Base-by-base conservation (phyloP, 495 filamentous ascomycete species). In the Penicillium robsamsonii region DNA sequence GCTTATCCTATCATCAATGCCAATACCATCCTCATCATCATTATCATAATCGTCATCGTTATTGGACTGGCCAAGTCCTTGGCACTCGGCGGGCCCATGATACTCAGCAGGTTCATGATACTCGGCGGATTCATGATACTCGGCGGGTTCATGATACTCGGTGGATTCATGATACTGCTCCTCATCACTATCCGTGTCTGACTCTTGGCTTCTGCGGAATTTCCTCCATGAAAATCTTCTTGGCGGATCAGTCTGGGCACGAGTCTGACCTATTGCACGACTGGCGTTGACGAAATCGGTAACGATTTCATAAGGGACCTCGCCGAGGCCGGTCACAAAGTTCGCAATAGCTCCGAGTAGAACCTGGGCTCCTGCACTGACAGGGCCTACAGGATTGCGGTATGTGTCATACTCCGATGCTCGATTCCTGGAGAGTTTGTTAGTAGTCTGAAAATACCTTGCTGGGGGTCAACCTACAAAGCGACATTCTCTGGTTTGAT, bases 281-380 rank as follows among this genome's bases (percentile, higher is more conserved):
- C 64, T 17, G 71, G 73, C 68, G 78, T 89, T 58, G 79, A 76
- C 60, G 84, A 66, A 71, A 63, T 59, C 89, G 72, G 20, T 72
- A 57, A 90, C 85, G 17, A 96, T 81, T 15, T 88, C 88, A 13
- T 81, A 75, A 0, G 93, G 92, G 22, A 97, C 82, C 59, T 95
- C 91, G 5, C 88, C 89, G 30, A 92, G 74, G 1, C 90, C 91
- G 79, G 93, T 89, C 63, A 87, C 79, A 46, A 97, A 81, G 55
- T 79, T 86, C 15, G 84, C 79, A 35, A 90, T 75, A 8, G 90
- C 89, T 5, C 90, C 90, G 13, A 93, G 73, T 3, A 96, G 68
- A 0, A 90, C 88, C 17, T 85, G 83, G 1, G 89, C 84, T 30
- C 81, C 82, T 13, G 88, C 89, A 8, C 86, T 83, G 17, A 92